Base-by-base conservation (phyloP, 2,329 filamentous ascomycete species). In the Pseudopithomyces chartarum region DNA sequence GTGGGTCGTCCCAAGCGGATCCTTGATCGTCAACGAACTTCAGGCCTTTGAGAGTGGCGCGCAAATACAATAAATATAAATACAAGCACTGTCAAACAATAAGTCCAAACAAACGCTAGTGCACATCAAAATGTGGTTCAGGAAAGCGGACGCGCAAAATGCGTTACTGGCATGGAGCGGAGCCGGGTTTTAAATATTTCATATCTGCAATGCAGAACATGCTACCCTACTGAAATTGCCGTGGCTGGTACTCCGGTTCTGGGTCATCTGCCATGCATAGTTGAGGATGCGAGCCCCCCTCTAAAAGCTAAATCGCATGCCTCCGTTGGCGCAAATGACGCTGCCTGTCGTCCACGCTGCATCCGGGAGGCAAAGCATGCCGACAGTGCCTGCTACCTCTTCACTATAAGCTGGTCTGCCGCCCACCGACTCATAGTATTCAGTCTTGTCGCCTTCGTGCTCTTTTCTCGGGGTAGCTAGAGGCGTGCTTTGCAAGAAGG, bases 291-390 rank as follows among this genome's bases (percentile, higher is more conserved):
- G 26, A 22, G 26, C 11, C n/a, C 22, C 12, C 6, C 36, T 26
- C 54, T 68, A 73, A 20, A 64, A 59, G 56, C 67, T 73, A 40
- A 73, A 72, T 45, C 60, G 67, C 85, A 92, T 87, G 6, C 91
- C 91, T 1, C 91, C 91, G 70, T 94, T 94, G 7, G 90, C 90
- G 77, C 88, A 90, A 3, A 95, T 84, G 22, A 92, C 88, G 73
- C 88, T 89, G 1, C 91, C 91, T 0, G 90, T 95, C 68, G 86
- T 88, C 90, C 90, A 94, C 7, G 80, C 84, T n/a, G 85, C 83
- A 71, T 94, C 91, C 6, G 82, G 80, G 5, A 84, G 83, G 70
- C 89, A 91, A 20, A 93, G 76, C 89, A 93, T 92, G 2, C 84
- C 89, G 17, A 92, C 87, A 5, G 91, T 84, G 0, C 90, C 90